Evolutionary conservation across 2,329 filamentous ascomycete genomes (phyloP), one percentile per base, ranked within the genome.

Genomic region (Fusarium siculi): DNA sequence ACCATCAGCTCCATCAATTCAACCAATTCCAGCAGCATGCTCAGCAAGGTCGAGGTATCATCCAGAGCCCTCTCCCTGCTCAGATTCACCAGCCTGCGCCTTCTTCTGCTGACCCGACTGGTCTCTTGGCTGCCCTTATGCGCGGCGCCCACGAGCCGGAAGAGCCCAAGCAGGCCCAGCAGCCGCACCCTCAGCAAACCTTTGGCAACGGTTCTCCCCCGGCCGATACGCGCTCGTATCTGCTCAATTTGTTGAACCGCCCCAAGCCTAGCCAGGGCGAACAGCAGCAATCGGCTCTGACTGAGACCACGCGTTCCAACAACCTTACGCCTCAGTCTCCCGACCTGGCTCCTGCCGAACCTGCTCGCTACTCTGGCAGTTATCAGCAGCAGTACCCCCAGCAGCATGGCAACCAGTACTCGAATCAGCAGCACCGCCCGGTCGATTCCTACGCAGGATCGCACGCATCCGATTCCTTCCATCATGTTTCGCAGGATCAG

Each of bases 181-280:
- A 67, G 50, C 78, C 46, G 54, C 69, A 62, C 59, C 77, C 68
- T 54, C 62, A 76, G 49, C 80, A 77, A 61, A 76, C 82, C 43
- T 88, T 87, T 82, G 85, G 82, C 71, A 82, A 85, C 32, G 84
- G 84, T 39, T 85, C 88, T 47, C 88, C 90, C 59, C 83, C 88
- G 28, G 87, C 90, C 52, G 92, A 94, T 80, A 93, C 95, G 9
- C 93, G 97, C 81, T 92, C 96, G 72, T 93, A 96, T 79, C 87
- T 99, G 53, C 90, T 98, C 70, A 93, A 94, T 76, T 87, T 98
- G 66, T 88, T 99, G 72, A 96, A 95, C 78, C 91, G 93, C 54
- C 91, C 93, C 58, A 95, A 92, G 83, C 90, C 90, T 18, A 85
- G 87, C 65, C 90, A 92, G 80, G 85, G 84, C 53, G 88, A 91